Conservation (phyloP, 129 eudicot genomes). For the Silybum marianum region DNA sequence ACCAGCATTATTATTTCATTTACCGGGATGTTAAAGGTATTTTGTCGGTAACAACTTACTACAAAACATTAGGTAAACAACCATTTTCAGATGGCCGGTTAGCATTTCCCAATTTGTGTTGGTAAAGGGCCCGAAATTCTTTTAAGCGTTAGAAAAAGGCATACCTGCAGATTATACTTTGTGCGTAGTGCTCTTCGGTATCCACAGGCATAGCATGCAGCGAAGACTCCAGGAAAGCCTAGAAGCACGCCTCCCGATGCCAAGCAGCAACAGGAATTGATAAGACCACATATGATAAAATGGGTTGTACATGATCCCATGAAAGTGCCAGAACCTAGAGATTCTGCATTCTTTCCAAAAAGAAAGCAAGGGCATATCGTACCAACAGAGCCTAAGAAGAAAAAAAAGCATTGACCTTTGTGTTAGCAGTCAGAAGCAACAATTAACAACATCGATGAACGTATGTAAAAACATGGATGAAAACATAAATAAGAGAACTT, state of each 20-base stretch:
- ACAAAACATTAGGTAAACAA: too few relatives aligned
- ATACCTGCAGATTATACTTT: constrained; percentile 78
- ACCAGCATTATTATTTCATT: too few relatives aligned
- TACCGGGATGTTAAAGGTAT: too few relatives aligned
- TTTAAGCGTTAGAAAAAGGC: background rate
- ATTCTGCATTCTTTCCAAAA: constrained; percentile 83
- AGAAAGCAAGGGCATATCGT: constrained; percentile 79
- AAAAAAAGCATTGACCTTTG: constrained; percentile 12
- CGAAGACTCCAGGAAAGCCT: constrained; percentile 84
- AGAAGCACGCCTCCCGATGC: constrained; percentile 62
- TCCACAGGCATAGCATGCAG: constrained; percentile 84
- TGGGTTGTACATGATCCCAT: constrained; percentile 83
- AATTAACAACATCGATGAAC: background rate
- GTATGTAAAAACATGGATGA: too few relatives aligned
- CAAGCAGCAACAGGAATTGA: constrained; percentile 73
- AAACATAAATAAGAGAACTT: too few relatives aligned
- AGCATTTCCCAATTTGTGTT: too few relatives aligned
- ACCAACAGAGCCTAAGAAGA: constrained; percentile 64
- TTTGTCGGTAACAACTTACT: too few relatives aligned
- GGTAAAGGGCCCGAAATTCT: background rate
- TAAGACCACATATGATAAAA: constrained; percentile 67
- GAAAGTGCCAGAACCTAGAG: constrained; percentile 71
- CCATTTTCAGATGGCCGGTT: too few relatives aligned
- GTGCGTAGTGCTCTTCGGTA: constrained; percentile 69
- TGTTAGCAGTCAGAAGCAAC: constrained; percentile 6